A percentile compares a stretch with the other conserved stretches of the same genome.
These are phyloP conservation scores for Straminergon stramineum DNA, from an alignment of 225 moss, liverwort and hornwort species.

Conservation along the genomic window DNA sequence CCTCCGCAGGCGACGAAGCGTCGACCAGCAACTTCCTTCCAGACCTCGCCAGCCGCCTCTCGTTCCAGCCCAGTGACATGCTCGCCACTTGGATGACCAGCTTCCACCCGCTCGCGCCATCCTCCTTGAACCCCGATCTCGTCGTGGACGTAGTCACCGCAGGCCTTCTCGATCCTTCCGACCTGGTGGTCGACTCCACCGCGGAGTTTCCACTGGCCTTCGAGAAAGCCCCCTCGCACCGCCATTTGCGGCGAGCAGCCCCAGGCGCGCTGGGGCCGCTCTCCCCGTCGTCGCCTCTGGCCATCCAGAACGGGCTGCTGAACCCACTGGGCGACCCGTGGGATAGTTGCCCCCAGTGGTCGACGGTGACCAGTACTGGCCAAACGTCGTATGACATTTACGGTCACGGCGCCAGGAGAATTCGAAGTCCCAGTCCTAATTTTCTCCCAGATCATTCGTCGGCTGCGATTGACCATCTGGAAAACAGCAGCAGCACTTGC, in stretches of 20 bases:
- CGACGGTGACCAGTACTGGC: conserved; percentile 5
- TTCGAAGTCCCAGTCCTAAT: neutral
- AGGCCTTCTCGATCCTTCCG: neutral
- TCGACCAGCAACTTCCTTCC: conserved; percentile 20
- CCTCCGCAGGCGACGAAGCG: conserved; percentile 21
- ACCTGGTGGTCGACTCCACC: neutral
- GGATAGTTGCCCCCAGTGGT: conserved; percentile 24
- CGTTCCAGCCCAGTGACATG: conserved; percentile 33
- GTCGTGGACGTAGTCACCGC: neutral
- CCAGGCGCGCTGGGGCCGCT: neutral
- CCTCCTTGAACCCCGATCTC: neutral
- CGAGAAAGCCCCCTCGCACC: neutral
- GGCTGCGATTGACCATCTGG: neutral
- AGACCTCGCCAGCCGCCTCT: conserved; percentile 9
- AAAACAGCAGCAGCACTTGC: neutral
- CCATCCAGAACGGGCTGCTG: conserved; percentile 16
- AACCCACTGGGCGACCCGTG: conserved; percentile 20
- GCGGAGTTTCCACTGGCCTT: neutral
- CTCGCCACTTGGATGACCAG: conserved; percentile 23
- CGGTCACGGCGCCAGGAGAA: neutral
- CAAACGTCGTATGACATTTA: neutral
- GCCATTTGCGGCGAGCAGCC: neutral
- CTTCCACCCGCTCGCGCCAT: conserved; percentile 16
- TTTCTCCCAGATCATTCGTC: conserved; percentile 10
- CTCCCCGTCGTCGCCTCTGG: conserved; percentile 31